Evolutionary conservation across 2,329 filamentous ascomycete genomes (phyloP).

Genomic region (Nigrograna mackinnonii): DNA sequence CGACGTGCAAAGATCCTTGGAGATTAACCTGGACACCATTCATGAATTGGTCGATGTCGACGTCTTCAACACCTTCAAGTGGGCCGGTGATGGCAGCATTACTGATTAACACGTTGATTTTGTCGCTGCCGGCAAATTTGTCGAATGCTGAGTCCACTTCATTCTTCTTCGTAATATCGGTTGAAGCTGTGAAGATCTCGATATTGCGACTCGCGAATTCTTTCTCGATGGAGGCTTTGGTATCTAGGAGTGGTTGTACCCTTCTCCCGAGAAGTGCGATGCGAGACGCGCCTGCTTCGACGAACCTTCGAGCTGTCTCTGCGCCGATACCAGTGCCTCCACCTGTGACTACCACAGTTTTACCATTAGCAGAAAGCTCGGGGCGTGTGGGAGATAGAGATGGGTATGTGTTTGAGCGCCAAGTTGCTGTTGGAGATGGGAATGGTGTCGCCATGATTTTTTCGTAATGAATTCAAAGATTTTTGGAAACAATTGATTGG

Average conservation of each 20-base stretch:
- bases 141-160: conserved; percentile 23
- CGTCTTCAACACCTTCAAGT: conserved; percentile 4
- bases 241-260: conserved; percentile 34
- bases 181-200: conserved; percentile 11
- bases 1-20: conserved; percentile 16
- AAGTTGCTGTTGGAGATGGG: conserved; percentile 9
- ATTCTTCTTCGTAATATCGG: conserved; percentile 18
- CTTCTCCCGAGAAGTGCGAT: conserved; percentile 51
- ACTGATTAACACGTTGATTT: conserved; percentile 24
- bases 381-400: conserved; percentile 33
- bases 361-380: conserved; percentile 25
- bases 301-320: conserved; percentile 48
- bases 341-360: conserved; percentile 43
- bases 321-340: conserved; percentile 50
- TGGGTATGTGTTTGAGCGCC: conserved; percentile 21
- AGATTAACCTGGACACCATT: conserved; percentile 17
- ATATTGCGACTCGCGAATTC: conserved; percentile 15
- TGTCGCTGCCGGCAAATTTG: conserved; percentile 4
- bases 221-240: conserved; percentile 33
- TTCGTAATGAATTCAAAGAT: too few relatives aligned
- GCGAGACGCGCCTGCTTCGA: conserved; percentile 46
- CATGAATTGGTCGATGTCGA: conserved; percentile 12
- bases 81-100: conserved; percentile 21
- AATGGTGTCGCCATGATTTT: too few relatives aligned
- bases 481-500: too few relatives aligned